A percentile compares a stretch with the other conserved stretches of the same genome.
Conservation (phyloP, 2,329 filamentous ascomycete genomes). For the Shiraia bambusicola region DNA sequence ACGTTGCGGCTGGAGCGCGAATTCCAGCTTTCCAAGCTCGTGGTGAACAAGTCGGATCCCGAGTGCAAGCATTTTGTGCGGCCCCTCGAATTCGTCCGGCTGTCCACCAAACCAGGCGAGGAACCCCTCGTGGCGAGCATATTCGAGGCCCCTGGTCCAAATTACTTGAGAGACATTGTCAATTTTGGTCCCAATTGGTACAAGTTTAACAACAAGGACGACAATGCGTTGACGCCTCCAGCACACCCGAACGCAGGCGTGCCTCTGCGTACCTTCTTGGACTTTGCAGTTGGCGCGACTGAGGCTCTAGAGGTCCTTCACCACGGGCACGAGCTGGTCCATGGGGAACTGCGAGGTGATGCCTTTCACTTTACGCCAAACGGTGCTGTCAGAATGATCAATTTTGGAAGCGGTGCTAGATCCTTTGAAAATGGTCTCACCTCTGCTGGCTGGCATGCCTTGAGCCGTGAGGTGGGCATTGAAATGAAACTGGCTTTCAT, state of each 20-base stretch:
- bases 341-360: conserved; percentile 88
- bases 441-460: conserved; percentile 79
- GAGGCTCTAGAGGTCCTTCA: conserved; percentile 90
- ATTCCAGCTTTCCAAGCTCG: conserved; percentile 76
- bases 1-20: conserved; percentile 81
- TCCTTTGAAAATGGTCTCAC: conserved; percentile 87
- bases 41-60: conserved; percentile 71
- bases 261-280: conserved; percentile 74
- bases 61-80: conserved; percentile 74
- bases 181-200: conserved; percentile 69
- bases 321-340: conserved; percentile 80
- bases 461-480: conserved; percentile 81
- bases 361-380: conserved; percentile 85
- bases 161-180: conserved; percentile 69
- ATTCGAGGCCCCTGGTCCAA: conserved; percentile 74
- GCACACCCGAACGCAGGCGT: conserved; percentile 56
- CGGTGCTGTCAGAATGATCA: conserved; percentile 73
- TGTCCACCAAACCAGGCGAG: conserved; percentile 69
- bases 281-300: conserved; percentile 86
- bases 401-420: conserved; percentile 81
- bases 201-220: conserved; percentile 20
- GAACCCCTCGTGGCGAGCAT: conserved; percentile 77
- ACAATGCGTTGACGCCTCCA: conserved; percentile 17
- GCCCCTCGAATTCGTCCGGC: conserved; percentile 75
- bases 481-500: conserved; percentile 90